These are phyloP conservation scores for Hypoxylon sp. DNA, from an alignment of 2,329 filamentous ascomycete genomes.

Conservation along the genomic window DNA sequence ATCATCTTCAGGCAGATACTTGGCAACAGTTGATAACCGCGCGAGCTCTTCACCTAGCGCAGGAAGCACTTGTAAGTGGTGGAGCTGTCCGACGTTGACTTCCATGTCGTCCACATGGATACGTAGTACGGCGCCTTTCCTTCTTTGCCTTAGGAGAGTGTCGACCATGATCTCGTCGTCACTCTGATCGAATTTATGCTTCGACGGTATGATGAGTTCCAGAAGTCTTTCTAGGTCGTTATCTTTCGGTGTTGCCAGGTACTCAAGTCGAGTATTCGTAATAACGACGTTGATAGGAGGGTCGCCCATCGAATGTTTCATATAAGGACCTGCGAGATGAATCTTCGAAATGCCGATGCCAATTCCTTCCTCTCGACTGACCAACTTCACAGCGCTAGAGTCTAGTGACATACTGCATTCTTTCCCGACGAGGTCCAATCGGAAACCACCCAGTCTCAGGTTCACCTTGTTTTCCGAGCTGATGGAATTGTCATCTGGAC, in stretches of 20 bases:
- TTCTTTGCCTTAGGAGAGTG: slow-evolving; percentile 85
- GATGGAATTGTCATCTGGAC: slow-evolving; percentile 60
- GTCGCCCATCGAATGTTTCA: slow-evolving; percentile 63
- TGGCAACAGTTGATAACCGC: slow-evolving; percentile 86
- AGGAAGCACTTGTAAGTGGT: slow-evolving; percentile 75
- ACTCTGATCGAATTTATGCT: slow-evolving; percentile 84
- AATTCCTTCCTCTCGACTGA: slow-evolving; percentile 78
- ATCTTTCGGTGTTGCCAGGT: slow-evolving; percentile 78
- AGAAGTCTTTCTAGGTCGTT: slow-evolving; percentile 84
- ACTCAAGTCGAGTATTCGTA: slow-evolving; percentile 76
- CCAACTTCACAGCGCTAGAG: slow-evolving; percentile 84
- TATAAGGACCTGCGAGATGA: slow-evolving; percentile 77
- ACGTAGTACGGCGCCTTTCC: slow-evolving; percentile 85
- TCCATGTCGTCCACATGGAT: slow-evolving; percentile 74
- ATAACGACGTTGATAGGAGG: slow-evolving; percentile 74
- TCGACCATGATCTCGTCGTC: slow-evolving; percentile 96
- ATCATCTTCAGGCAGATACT: slow-evolving; percentile 96
- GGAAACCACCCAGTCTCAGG: slow-evolving; percentile 78
- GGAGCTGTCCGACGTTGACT: slow-evolving; percentile 70
- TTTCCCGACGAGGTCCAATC: slow-evolving; percentile 80
- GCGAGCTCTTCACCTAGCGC: slow-evolving; percentile 81
- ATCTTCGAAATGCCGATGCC: slow-evolving; percentile 80
- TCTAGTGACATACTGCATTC: slow-evolving; percentile 80
- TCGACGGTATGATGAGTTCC: slow-evolving; percentile 89
- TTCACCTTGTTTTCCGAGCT: slow-evolving; percentile 75